Percentiles rank a stretch among this genome's conserved stretches.
phyloP scores from a whole-genome alignment of 768 basidiomycete genomes.

The Rhodotorula toruloides region DNA sequence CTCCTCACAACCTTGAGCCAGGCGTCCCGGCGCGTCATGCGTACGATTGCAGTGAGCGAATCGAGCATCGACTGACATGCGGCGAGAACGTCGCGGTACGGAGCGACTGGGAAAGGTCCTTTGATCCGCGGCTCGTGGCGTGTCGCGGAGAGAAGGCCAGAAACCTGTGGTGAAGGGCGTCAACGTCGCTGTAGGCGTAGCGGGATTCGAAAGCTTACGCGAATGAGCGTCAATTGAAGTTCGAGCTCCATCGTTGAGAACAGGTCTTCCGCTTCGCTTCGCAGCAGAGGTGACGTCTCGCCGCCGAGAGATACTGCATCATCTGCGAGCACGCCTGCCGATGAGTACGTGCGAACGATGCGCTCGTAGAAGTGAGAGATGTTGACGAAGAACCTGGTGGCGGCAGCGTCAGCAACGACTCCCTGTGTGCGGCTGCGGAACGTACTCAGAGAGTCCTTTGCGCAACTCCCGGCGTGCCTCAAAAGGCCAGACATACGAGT shows the following conservation, averaged over 20 bases:
- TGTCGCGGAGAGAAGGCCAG: conserved; percentile 77
- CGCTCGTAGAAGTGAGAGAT: conserved; percentile 92
- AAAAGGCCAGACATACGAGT: conserved; percentile 90
- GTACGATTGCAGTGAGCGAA: conserved; percentile 88
- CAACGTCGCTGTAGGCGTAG: neutral
- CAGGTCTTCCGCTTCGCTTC: neutral
- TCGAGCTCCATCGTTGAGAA: conserved; percentile 65
- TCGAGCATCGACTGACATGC: conserved; percentile 67
- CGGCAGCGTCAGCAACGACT: neutral
- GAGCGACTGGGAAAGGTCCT: conserved; percentile 80
- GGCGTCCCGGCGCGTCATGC: conserved; percentile 91
- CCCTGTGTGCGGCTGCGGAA: neutral
- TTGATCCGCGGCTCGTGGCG: conserved; percentile 91
- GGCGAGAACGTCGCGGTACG: conserved; percentile 59
- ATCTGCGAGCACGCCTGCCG: conserved; percentile 55
- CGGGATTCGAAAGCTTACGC: conserved; percentile 10
- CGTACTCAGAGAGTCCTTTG: conserved; percentile 78
- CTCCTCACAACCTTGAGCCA: conserved; percentile 64
- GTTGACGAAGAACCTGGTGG: conserved; percentile 75
- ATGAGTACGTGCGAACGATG: conserved; percentile 80
- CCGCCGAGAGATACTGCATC: too few species aligned
- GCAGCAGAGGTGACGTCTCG: too few species aligned
- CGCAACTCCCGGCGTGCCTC: conserved; percentile 85
- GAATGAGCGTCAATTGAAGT: conserved; percentile 81
- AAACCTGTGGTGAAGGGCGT: conserved; percentile 54